These are phyloP conservation scores for Madurella mycetomatis DNA, from an alignment of 2,329 filamentous ascomycete genomes.

Conservation along the genomic window DNA sequence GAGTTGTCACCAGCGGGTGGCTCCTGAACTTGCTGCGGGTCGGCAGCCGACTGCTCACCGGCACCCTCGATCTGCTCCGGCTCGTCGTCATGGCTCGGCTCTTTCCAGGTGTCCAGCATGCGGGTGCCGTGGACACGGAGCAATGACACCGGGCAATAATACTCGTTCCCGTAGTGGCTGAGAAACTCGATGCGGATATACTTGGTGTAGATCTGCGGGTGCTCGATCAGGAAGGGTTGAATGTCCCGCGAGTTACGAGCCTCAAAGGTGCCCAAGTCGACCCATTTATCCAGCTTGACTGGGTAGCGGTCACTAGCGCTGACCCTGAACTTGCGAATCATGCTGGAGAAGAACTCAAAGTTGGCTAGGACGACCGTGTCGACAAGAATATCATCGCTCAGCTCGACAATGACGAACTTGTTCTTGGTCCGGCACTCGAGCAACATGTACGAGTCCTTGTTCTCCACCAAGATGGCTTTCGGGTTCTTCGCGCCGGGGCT, in stretches of 20 bases:
- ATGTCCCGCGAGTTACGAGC: conserved; percentile 90
- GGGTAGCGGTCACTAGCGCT: conserved; percentile 94
- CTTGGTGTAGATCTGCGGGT: conserved; percentile 91
- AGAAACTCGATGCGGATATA: conserved; percentile 90
- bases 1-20: conserved; percentile 1
- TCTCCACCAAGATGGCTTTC: conserved; percentile 86
- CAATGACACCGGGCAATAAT: conserved; percentile 89
- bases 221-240: conserved; percentile 89
- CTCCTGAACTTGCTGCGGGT: conserved; percentile 21
- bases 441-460: conserved; percentile 98
- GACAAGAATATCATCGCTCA: conserved; percentile 81
- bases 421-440: conserved; percentile 81
- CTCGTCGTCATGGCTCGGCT: conserved; percentile 60
- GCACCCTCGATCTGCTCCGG: conserved; percentile 29
- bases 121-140: conserved; percentile 92
- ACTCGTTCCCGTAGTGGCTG: conserved; percentile 92
- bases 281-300: conserved; percentile 89
- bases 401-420: conserved; percentile 91
- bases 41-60: conserved; percentile 29
- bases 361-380: conserved; percentile 97
- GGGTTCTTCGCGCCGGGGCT: conserved; percentile 82
- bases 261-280: conserved; percentile 79
- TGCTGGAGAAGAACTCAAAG: conserved; percentile 98
- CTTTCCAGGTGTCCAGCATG: conserved; percentile 89
- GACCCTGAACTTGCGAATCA: conserved; percentile 84